Evolutionary conservation across 2,329 filamentous ascomycete species (phyloP).

Genomic region (Claviceps sorghi): DNA sequence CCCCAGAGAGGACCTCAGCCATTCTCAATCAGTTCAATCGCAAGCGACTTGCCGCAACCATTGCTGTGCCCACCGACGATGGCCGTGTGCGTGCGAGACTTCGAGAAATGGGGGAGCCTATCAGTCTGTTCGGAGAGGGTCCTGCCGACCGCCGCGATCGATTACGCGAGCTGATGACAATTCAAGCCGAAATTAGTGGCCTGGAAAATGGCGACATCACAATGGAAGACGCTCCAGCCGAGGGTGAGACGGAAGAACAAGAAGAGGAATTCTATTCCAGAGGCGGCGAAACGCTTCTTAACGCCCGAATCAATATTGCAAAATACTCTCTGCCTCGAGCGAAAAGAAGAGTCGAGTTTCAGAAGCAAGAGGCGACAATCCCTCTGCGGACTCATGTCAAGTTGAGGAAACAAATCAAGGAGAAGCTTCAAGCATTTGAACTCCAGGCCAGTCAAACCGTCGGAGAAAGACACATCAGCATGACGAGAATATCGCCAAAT

Average conservation of each 20-base stretch:
- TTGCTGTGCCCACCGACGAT: constrained; percentile 91
- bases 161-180: constrained; percentile 64
- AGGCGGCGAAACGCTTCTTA: constrained; percentile 58
- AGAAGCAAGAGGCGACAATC: constrained; percentile 69
- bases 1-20: constrained; percentile 69
- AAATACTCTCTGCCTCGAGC: constrained; percentile 72
- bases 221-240: constrained; percentile 45
- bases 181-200: constrained; percentile 49
- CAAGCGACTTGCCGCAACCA: constrained; percentile 74
- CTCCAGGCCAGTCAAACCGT: constrained; percentile 88
- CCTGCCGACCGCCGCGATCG: constrained; percentile 74
- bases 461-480: constrained; percentile 79
- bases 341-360: constrained; percentile 59
- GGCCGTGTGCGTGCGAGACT: constrained; percentile 66
- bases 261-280: constrained; percentile 94
- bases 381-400: constrained; percentile 81
- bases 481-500: constrained; percentile 79
- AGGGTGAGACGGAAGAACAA: constrained; percentile 53
- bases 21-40: constrained; percentile 80
- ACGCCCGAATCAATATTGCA: constrained; percentile 66
- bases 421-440: constrained; percentile 68
- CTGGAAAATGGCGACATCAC: constrained; percentile 42
- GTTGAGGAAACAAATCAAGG: constrained; percentile 78
- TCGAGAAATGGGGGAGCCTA: constrained; percentile 77
- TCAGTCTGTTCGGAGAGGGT: constrained; percentile 89